Percentiles rank a stretch among this genome's conserved stretches.
Conservation (phyloP, 306 rosid species). For the Betula pendula region DNA sequence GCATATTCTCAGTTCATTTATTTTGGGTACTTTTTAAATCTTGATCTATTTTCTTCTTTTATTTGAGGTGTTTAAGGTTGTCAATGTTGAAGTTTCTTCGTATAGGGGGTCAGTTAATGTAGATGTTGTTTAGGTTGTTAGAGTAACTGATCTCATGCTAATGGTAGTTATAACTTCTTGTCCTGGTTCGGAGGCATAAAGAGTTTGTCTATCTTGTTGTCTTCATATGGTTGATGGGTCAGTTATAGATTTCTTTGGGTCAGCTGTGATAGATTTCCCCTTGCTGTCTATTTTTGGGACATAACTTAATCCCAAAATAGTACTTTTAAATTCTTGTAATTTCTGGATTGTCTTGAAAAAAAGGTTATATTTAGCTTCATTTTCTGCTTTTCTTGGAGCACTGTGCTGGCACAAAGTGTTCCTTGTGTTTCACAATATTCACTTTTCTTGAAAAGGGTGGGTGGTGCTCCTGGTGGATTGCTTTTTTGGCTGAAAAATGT, state of each 20-base stretch:
- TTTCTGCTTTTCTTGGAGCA: constrained; percentile 13
- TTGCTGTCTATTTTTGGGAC: not conserved
- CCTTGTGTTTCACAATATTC: not conserved
- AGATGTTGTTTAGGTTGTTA: not conserved
- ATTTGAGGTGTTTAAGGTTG: not conserved
- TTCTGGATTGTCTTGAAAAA: not conserved
- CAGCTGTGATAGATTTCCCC: not conserved
- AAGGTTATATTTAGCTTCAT: not conserved
- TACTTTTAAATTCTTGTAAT: not conserved
- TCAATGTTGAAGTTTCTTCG: constrained; percentile 3
- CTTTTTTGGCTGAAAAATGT: constrained; percentile 43
- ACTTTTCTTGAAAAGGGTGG: constrained; percentile 7
- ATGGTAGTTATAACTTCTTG: not conserved
- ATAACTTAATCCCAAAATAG: not conserved
- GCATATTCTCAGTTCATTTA: not conserved
- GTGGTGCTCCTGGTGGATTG: constrained; percentile 14
- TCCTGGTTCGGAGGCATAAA: not conserved
- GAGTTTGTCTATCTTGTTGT: not conserved
- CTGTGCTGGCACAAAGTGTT: not conserved
- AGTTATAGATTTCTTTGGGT: not conserved
- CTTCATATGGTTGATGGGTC: not conserved
- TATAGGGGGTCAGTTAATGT: not conserved
- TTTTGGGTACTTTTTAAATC: not conserved
- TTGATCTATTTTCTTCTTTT: not conserved
- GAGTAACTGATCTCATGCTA: not conserved